Base-by-base conservation (phyloP, 495 filamentous ascomycete genomes). In the Geopyxis carbonaria region DNA sequence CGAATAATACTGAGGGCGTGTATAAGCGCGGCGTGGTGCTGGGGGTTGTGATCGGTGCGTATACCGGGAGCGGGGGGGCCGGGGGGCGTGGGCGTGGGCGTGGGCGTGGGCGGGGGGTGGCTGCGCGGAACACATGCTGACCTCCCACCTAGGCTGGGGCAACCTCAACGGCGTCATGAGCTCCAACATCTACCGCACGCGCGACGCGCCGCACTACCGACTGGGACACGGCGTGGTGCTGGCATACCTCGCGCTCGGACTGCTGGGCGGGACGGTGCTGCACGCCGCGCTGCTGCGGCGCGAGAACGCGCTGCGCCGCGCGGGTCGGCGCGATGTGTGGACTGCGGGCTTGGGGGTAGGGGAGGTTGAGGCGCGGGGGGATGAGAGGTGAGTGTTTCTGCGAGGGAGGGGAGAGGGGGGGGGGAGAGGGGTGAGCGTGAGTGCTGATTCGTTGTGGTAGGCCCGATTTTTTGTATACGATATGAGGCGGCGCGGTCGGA, bases 71-170 rank as follows among this genome's bases (percentile, higher is more conserved):
- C n/a, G n/a, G n/a, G n/a, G n/a, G n/a, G n/a, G n/a, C n/a, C n/a
- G n/a, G n/a, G n/a, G n/a, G n/a, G n/a, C n/a, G n/a, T n/a, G n/a
- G n/a, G n/a, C n/a, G n/a, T n/a, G n/a, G n/a, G n/a, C n/a, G n/a
- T n/a, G n/a, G n/a, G n/a, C n/a, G n/a, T n/a, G n/a, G n/a, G n/a
- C n/a, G n/a, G n/a, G n/a, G n/a, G n/a, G n/a, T n/a, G n/a, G n/a
- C n/a, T n/a, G n/a, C n/a, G n/a, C n/a, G n/a, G n/a, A n/a, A n/a
- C n/a, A n/a, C n/a, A n/a, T n/a, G n/a, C n/a, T n/a, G n/a, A n/a
- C n/a, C n/a, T n/a, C n/a, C n/a, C n/a, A n/a, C n/a, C n/a, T 87
- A 47, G 82, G 82, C 11, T 93, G 84, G 82, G 86, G 86, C 5
- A 94, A 94, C 45, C 62, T 94, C 16, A 92, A 89, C 59, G 50